Conservation (phyloP, 2,329 filamentous ascomycete genomes). For the Zasmidium angulare region DNA sequence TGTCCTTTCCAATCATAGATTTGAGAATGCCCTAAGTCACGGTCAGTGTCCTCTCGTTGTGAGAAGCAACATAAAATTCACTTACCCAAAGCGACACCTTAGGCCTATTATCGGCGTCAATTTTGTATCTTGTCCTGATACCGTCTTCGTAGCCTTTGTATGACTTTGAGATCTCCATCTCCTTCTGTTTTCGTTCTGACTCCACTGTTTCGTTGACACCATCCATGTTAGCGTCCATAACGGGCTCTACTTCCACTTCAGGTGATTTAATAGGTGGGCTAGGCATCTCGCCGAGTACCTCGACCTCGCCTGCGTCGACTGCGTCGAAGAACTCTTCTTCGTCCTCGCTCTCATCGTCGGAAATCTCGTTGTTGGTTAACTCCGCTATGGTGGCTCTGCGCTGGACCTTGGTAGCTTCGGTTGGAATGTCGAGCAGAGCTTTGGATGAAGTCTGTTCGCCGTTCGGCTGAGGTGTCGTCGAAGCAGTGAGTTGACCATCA, state of each 20-base stretch:
- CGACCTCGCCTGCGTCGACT: slow-evolving; percentile 87
- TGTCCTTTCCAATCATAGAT: slow-evolving; percentile 99
- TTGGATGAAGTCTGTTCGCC: slow-evolving; percentile 7
- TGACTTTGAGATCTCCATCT: slow-evolving; percentile 68
- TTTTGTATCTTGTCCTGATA: slow-evolving; percentile 72
- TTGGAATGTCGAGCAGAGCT: slow-evolving; percentile 25
- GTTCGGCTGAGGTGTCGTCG: slow-evolving; percentile 13
- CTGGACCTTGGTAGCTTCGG: slow-evolving; percentile 35
- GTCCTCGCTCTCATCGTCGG: slow-evolving; percentile 78
- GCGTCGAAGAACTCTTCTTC: slow-evolving; percentile 98
- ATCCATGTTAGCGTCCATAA: slow-evolving; percentile 36
- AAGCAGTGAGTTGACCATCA: slow-evolving; percentile 46
- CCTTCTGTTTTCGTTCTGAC: slow-evolving; percentile 42
- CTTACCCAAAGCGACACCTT: slow-evolving; percentile 95
- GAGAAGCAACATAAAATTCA: neutral
- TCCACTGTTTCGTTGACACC: slow-evolving; percentile 44
- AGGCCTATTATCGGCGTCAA: slow-evolving; percentile 88
- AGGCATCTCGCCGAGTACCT: slow-evolving; percentile 70
- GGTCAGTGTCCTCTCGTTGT: slow-evolving; percentile 26
- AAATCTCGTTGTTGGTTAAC: slow-evolving; percentile 65
- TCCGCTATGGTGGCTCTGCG: slow-evolving; percentile 68
- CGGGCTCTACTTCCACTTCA: slow-evolving; percentile 21
- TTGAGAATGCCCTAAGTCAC: slow-evolving; percentile 78
- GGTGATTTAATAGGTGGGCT: slow-evolving; percentile 37
- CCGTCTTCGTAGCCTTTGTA: slow-evolving; percentile 93